A percentile compares a stretch with the other conserved stretches of the same genome.
These are phyloP conservation scores for Sarocladiaceae sp. DNA, from an alignment of 2,329 filamentous ascomycete species.

Conservation along the genomic window DNA sequence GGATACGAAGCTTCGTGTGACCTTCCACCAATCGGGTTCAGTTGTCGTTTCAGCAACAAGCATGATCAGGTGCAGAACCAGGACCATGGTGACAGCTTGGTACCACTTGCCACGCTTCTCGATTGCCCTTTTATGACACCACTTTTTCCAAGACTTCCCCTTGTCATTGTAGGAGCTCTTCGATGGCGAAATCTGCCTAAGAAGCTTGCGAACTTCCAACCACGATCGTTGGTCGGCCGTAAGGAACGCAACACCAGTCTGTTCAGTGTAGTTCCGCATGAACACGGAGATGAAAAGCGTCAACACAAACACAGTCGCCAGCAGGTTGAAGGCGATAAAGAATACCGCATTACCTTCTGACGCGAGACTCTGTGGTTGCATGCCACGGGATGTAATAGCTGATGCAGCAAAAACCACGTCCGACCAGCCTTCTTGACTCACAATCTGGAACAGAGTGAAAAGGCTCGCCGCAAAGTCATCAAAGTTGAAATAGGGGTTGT, in stretches of 20 bases:
- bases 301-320: constrained; percentile 93
- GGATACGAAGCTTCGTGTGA: constrained; percentile 70
- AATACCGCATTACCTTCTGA: constrained; percentile 86
- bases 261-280: constrained; percentile 99
- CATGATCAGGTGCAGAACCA: constrained; percentile 78
- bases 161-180: constrained; percentile 82
- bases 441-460: constrained; percentile 97
- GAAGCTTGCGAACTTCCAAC: constrained; percentile 88
- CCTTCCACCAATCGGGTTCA: constrained; percentile 68
- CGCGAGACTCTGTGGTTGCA: constrained; percentile 66
- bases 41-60: constrained; percentile 83
- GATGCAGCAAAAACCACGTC: constrained; percentile 87
- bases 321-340: constrained; percentile 93
- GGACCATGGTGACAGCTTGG: constrained; percentile 68
- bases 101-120: constrained; percentile 95
- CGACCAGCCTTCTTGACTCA: constrained; percentile 96
- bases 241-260: constrained; percentile 93
- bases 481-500: constrained; percentile 85
- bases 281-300: constrained; percentile 98
- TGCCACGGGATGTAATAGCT: constrained; percentile 70
- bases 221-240: constrained; percentile 95
- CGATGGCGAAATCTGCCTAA: constrained; percentile 90
- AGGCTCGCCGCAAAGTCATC: constrained; percentile 91
- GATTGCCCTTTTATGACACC: constrained; percentile 92
- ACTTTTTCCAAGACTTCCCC: constrained; percentile 71